Percentiles rank a stretch among this genome's conserved stretches.
These are phyloP conservation scores for Coniferiporia weirii DNA, from an alignment of 1,284 basidiomycete genomes.

Conservation along the genomic window DNA sequence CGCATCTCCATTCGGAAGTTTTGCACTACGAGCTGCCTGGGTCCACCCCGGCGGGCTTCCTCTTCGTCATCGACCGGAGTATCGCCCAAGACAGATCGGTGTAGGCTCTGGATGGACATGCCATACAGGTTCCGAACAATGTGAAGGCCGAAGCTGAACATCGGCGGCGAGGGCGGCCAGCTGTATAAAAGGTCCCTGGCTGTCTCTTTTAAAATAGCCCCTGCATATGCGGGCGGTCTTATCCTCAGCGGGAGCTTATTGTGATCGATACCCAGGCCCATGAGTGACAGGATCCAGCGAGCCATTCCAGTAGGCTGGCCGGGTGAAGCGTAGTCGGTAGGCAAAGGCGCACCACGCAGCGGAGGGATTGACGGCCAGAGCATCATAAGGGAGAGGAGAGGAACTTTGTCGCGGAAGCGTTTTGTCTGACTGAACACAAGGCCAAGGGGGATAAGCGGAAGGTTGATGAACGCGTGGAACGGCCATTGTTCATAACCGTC, in stretches of 20 bases:
- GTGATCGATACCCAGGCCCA: background rate
- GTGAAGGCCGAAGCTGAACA: constrained; percentile 51
- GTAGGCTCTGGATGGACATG: constrained; percentile 34
- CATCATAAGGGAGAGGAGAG: constrained; percentile 52
- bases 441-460: constrained; percentile 55
- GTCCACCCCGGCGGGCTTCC: constrained; percentile 21
- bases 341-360: constrained; percentile 22
- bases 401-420: constrained; percentile 41
- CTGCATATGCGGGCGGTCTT: constrained; percentile 16
- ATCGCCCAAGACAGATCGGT: constrained; percentile 42
- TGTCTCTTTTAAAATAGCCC: constrained; percentile 21
- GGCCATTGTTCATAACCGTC: constrained; percentile 66
- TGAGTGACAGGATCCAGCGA: background rate
- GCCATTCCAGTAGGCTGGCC: no score
- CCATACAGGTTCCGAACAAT: constrained; percentile 45
- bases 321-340: background rate
- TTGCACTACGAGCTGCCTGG: constrained; percentile 28
- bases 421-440: constrained; percentile 55
- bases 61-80: constrained; percentile 15
- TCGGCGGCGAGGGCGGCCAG: constrained; percentile 59
- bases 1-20: constrained; percentile 19
- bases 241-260: background rate
- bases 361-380: constrained; percentile 58
- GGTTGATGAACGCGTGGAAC: constrained; percentile 64
- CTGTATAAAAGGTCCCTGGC: constrained; percentile 21